Conservation (phyloP, 202 grass and related monocot species). For the Hordeum pubiflorum region DNA sequence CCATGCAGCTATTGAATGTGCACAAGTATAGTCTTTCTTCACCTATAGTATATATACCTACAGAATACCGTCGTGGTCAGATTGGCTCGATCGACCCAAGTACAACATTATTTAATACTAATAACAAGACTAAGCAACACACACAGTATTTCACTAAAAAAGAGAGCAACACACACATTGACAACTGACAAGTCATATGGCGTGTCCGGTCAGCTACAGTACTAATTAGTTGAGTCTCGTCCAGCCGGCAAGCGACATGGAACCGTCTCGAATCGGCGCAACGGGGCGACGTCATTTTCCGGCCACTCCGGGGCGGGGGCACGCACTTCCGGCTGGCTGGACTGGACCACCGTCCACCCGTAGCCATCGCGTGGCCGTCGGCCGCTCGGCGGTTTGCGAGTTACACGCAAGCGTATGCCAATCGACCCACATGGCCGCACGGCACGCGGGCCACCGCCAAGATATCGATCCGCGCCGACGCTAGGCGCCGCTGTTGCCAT, state of each 20-base stretch:
- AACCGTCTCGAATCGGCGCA: neutral
- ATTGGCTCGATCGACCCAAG: neutral
- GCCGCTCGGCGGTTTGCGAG: constrained; percentile 1
- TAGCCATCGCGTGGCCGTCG: constrained; percentile 5
- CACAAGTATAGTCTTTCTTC: neutral
- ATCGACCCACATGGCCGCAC: constrained; percentile 21
- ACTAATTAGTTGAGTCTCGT: neutral
- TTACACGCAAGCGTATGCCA: neutral
- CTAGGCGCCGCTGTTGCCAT: constrained; percentile 17
- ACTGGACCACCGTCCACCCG: constrained; percentile 23
- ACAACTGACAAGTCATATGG: neutral
- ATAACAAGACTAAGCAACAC: neutral
- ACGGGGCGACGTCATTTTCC: constrained; percentile 14
- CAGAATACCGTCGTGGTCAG: neutral
- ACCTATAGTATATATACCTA: neutral
- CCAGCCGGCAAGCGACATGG: constrained; percentile 10
- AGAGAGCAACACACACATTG: too few relatives aligned
- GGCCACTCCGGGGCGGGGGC: too few relatives aligned
- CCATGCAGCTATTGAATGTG: neutral
- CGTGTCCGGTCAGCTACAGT: too few relatives aligned
- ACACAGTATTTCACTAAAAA: neutral
- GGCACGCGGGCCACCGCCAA: neutral
- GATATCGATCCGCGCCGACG: neutral
- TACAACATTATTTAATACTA: neutral
- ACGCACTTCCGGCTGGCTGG: neutral